Base-by-base conservation (phyloP, 495 filamentous ascomycete species). In the Lasiosphaeria hispida region DNA sequence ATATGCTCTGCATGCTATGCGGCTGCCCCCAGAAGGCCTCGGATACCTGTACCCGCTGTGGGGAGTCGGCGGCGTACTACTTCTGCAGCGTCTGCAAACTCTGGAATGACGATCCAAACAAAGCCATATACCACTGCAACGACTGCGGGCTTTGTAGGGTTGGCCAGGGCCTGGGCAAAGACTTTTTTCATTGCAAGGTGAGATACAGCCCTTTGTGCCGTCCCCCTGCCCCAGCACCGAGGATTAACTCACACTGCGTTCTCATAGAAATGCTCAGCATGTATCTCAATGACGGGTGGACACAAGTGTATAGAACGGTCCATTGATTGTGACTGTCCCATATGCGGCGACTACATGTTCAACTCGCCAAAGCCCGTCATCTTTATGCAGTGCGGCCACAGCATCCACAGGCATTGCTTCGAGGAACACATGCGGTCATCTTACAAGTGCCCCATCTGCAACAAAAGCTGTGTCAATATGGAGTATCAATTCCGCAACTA, bases 1-100 rank as follows among this genome's bases (percentile, higher is more conserved):
- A 97, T 69, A 99, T 99, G 94, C 79, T 97, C 17, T 99, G 94
- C 75, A 99, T 99, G 94, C 79, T 92, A 33, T 99, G 94, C 74
- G 86, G 86, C 10, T 86, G 85, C 63, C 85, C 94, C 10, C 94
- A 99, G 65, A 83, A 84, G 48, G 95, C 91, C 11, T 82, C 82
- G 34, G 88, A 94, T 57, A 78, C 82, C 40, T 99, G 94, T 71
- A 72, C 76, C 39, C 68, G 84, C 17, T 99, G 94, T 71, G 87
- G 85, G 35, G 83, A 86, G 64, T 83, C 82, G 50, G 85, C 87
- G 14, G 90, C 92, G n/a, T 88, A 86, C 67, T 97, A 97, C 74
- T 99, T 94, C 65, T 99, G 95, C 73, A 81, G 84, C 47, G 87
- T 91, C 55, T 97, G 94, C 80, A 96, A 97, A 71, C 78, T 99